Evolutionary conservation across 2,329 filamentous ascomycete genomes (phyloP), one percentile per base, ranked within the genome.

Genomic region (Paracorniculantispora psalliotae): DNA sequence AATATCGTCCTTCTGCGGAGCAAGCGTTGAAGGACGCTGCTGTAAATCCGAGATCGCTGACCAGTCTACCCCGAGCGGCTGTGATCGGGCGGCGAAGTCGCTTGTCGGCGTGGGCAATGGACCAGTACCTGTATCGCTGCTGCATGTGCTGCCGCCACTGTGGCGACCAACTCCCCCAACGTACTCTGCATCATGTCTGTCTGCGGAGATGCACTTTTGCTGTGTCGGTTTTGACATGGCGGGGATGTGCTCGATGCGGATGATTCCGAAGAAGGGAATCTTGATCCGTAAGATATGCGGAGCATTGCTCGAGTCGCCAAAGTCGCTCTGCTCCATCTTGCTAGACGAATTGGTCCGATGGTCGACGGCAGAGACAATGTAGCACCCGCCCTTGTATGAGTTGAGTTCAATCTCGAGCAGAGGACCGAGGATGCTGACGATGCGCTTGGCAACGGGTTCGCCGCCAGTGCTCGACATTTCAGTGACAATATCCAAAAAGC

Each of bases 331-430:
- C 3, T 12, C 43, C 8, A 17, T 8, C 35, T 39, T 64, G 1
- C 39, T 58, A 0, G 55, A 58, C 5, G 61, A 23, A 25, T 62
- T 4, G 64, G 56, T 0, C 60, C 64, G 5, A 68, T 66, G 0
- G 28, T 64, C 52, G 2, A 30, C 21, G 28, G 52, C 43, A 9
- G 52, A 56, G 23, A 56, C 43, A 41, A 41, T 56, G 39, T 73
- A 74, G 1, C 49, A 51, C 0, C 56, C 62, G 0, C 71, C 74
- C 2, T 58, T 61, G 0, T 70, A 67, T 0, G 71, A 67, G 9
- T 71, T 69, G 2, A 67, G 64, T 53, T 81, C 79, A 15, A 80
- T 72, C 1, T 74, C 72, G 13, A 79, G 64, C 3, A 81, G 66
- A 43, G 75, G 71, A 13, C 67, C 67, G 37, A 80, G 73, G 17